Evolutionary conservation across 495 filamentous ascomycete genomes (phyloP).

Genomic region (Halenospora varia): DNA sequence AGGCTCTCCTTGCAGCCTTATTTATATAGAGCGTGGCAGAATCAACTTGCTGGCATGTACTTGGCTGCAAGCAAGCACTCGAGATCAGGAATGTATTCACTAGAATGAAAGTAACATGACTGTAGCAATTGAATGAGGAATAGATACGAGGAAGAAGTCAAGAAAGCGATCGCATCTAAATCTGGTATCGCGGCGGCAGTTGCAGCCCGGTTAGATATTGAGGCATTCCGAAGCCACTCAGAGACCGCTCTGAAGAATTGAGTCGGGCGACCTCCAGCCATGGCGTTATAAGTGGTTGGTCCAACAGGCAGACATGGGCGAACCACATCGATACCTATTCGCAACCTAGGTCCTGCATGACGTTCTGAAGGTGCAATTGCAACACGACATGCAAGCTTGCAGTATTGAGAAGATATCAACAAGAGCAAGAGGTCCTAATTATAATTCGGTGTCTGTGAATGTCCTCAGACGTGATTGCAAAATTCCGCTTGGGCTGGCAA

Average conservation of each 20-base stretch:
- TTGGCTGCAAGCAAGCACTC: too few relatives aligned
- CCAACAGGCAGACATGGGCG: background rate
- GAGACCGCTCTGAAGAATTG: background rate
- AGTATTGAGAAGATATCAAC: background rate
- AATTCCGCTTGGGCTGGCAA: too few relatives aligned
- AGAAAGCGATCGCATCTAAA: background rate
- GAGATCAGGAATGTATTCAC: too few relatives aligned
- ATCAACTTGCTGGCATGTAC: too few relatives aligned
- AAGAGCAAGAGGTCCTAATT: background rate
- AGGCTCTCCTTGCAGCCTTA: conserved; percentile 7
- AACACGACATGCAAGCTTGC: background rate
- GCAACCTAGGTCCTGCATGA: background rate
- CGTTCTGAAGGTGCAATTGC: background rate
- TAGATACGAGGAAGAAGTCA: background rate
- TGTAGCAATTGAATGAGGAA: background rate
- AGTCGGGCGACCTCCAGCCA: background rate
- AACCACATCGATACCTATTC: background rate
- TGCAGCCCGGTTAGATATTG: background rate
- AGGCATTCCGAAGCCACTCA: background rate
- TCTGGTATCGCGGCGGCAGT: background rate
- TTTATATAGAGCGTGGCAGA: too few relatives aligned
- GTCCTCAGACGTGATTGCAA: too few relatives aligned
- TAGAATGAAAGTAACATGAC: too few relatives aligned
- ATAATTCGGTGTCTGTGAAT: background rate
- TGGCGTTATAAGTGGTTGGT: background rate